phyloP scores from a whole-genome alignment of 805 yeast genomes.

The Saturnispora kantuleensis region DNA sequence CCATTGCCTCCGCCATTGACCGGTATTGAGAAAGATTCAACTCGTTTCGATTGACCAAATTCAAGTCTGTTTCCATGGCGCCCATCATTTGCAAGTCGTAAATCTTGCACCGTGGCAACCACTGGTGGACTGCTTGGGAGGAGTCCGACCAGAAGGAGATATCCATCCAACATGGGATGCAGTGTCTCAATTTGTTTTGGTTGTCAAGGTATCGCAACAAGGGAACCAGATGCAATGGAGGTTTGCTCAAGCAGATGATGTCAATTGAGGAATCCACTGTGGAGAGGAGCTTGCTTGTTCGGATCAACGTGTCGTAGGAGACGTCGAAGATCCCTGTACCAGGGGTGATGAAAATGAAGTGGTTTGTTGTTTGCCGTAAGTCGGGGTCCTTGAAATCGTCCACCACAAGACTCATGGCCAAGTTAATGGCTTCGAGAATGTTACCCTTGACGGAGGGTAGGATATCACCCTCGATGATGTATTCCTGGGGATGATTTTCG shows the following conservation, averaged over 20 bases:
- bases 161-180: slow-evolving; percentile 94
- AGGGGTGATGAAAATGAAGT: slow-evolving; percentile 78
- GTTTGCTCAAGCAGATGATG: slow-evolving; percentile 76
- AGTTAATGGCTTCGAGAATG: slow-evolving; percentile 73
- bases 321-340: slow-evolving; percentile 94
- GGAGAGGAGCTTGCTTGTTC: slow-evolving; percentile 66
- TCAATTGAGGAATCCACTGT: slow-evolving; percentile 82
- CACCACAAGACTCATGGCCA: slow-evolving; percentile 68
- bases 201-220: slow-evolving; percentile 60
- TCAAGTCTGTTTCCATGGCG: slow-evolving; percentile 81
- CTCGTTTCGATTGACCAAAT: slow-evolving; percentile 56
- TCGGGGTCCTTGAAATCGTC: slow-evolving; percentile 80
- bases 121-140: slow-evolving; percentile 39
- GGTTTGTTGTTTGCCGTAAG: slow-evolving; percentile 82
- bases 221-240: slow-evolving; percentile 90
- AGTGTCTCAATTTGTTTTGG: slow-evolving; percentile 45
- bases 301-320: slow-evolving; percentile 63
- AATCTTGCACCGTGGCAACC: slow-evolving; percentile 93
- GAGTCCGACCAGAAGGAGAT: slow-evolving; percentile 78
- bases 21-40: slow-evolving; percentile 29
- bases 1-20: slow-evolving; percentile 53
- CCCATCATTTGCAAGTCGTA: slow-evolving; percentile 99
- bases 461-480: slow-evolving; percentile 47
- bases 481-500: slow-evolving; percentile 26
- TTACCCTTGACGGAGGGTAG: slow-evolving; percentile 88